Evolutionary conservation across 1,284 basidiomycete species (phyloP).

Genomic region (Sanghuangporus weigelae): DNA sequence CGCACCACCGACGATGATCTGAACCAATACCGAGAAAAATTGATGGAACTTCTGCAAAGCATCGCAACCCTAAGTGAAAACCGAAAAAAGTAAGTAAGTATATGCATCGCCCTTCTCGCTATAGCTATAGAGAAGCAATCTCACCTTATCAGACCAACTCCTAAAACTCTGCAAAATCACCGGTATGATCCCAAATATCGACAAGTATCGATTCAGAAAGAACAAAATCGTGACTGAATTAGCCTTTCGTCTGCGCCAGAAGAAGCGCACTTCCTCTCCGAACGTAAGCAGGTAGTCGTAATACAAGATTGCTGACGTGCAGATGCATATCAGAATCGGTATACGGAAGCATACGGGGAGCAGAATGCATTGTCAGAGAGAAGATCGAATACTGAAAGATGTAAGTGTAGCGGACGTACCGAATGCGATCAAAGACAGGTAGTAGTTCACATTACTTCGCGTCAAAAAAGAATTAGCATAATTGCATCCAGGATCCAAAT

Average conservation of each 20-base stretch:
- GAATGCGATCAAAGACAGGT: constrained; percentile 13
- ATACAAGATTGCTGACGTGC: constrained; percentile 17
- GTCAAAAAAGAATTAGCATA: background rate
- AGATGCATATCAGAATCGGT: background rate
- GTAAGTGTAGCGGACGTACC: too few relatives aligned
- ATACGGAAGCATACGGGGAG: background rate
- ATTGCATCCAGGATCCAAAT: background rate
- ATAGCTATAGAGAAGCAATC: background rate
- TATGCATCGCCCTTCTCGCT: background rate
- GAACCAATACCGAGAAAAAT: constrained; percentile 12
- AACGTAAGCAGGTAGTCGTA: constrained; percentile 17
- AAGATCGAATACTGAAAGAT: background rate
- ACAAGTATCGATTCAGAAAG: constrained; percentile 16
- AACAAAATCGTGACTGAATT: constrained; percentile 14
- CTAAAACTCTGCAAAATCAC: constrained; percentile 12
- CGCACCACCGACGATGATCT: constrained; percentile 17
- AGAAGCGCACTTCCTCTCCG: constrained; percentile 12
- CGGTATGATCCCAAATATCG: constrained; percentile 12
- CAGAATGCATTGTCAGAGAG: background rate
- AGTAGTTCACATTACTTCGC: constrained; percentile 11
- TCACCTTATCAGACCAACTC: background rate
- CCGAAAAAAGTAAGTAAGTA: too few relatives aligned
- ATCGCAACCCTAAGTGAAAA: constrained; percentile 2
- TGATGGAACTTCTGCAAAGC: constrained; percentile 13
- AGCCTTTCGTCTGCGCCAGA: constrained; percentile 11